These are phyloP conservation scores for Solanum etuberosum DNA, from an alignment of 257 asterid genomes.

Conservation along the genomic window DNA sequence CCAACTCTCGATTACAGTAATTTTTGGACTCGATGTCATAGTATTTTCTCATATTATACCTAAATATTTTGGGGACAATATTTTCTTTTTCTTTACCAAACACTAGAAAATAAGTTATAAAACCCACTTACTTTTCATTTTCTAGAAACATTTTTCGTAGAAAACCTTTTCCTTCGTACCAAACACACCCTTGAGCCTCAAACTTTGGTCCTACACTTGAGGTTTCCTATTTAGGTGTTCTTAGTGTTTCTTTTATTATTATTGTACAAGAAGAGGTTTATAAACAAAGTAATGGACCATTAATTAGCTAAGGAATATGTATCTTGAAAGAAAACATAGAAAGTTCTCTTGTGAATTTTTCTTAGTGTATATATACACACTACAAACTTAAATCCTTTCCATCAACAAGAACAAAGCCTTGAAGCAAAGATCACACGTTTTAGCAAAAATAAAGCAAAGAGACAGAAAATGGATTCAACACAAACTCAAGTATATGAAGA, in stretches of 20 bases:
- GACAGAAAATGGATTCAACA: conserved; percentile 15
- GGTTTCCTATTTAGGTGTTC: not conserved
- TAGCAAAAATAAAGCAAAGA: not conserved
- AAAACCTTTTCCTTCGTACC: not conserved
- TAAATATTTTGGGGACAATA: not conserved
- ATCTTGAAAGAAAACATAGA: not conserved
- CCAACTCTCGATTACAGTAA: not conserved
- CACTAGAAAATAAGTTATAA: not conserved
- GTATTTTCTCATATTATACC: not conserved
- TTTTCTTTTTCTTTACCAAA: not conserved
- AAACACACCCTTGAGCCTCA: not conserved
- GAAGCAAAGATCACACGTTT: not conserved
- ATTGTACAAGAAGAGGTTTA: not conserved
- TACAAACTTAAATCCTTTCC: not conserved
- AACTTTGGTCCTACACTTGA: not conserved
- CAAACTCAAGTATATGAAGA: conserved; percentile 8
- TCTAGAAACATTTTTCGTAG: not conserved
- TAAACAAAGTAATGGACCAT: not conserved
- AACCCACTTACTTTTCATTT: not conserved
- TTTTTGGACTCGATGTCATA: not conserved
- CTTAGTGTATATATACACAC: not conserved
- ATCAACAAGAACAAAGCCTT: not conserved
- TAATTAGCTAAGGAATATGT: not conserved
- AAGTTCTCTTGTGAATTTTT: not conserved
- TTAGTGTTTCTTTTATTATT: not conserved